These are phyloP conservation scores for Solanum bukasovii DNA, from an alignment of 257 asterid species.

Conservation along the genomic window DNA sequence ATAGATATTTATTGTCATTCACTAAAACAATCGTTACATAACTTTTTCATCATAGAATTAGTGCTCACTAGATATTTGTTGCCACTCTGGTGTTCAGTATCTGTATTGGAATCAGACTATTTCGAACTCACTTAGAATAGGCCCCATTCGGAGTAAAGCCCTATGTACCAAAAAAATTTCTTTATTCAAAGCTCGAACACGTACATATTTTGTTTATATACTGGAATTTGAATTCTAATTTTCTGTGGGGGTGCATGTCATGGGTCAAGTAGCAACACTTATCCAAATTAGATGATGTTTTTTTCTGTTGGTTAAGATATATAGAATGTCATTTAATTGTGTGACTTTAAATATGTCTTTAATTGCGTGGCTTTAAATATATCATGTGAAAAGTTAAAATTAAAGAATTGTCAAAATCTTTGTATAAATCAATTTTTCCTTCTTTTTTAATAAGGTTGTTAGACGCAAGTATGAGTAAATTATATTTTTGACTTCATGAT, in stretches of 20 bases:
- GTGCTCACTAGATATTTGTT: background rate
- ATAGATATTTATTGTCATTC: background rate
- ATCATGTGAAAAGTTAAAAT: background rate
- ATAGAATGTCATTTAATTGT: no score
- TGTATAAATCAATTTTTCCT: background rate
- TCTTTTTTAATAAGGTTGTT: background rate
- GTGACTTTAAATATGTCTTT: no score
- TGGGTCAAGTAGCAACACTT: background rate
- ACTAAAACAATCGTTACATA: accelerated
- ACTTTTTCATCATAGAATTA: background rate
- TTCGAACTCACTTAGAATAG: accelerated
- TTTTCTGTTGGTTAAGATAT: background rate
- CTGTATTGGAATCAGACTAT: accelerated
- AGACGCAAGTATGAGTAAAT: background rate
- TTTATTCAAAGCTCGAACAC: no score
- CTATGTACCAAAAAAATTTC: no score
- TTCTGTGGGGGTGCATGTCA: background rate
- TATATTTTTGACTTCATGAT: no score
- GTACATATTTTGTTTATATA: background rate
- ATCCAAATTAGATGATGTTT: background rate
- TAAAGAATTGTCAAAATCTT: no score
- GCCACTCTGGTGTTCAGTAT: background rate
- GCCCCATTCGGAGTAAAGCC: accelerated
- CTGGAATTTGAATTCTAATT: background rate
- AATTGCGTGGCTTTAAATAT: no score